A percentile compares a stretch with the other conserved stretches of the same genome.
phyloP scores from a whole-genome alignment of 2,329 filamentous ascomycete species.

The Cordyceps fumosorosea region DNA sequence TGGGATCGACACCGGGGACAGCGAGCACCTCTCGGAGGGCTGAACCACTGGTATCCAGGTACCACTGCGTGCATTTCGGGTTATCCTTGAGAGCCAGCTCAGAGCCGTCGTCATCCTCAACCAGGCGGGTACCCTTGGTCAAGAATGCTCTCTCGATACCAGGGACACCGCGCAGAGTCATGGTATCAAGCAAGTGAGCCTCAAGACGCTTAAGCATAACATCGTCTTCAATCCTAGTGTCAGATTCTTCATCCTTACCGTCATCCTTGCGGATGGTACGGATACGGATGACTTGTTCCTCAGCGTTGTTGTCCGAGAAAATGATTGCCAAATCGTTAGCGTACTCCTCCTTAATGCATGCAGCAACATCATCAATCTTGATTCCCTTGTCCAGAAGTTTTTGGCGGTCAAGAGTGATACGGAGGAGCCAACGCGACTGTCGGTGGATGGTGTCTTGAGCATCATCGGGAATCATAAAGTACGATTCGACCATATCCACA shows the following conservation, averaged over 20 bases:
- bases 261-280: slow-evolving; percentile 67
- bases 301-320: slow-evolving; percentile 96
- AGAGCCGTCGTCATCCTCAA: slow-evolving; percentile 62
- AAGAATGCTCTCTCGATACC: slow-evolving; percentile 91
- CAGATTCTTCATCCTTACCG: slow-evolving; percentile 63
- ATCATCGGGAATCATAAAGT: slow-evolving; percentile 89
- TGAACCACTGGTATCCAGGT: slow-evolving; percentile 89
- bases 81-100: slow-evolving; percentile 69
- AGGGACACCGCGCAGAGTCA: slow-evolving; percentile 83
- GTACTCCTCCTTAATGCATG: slow-evolving; percentile 84
- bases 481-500: slow-evolving; percentile 90
- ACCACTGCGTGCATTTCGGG: slow-evolving; percentile 80
- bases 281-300: slow-evolving; percentile 89
- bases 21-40: slow-evolving; percentile 76
- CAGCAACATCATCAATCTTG: slow-evolving; percentile 83
- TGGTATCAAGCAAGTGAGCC: slow-evolving; percentile 81
- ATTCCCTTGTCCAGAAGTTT: slow-evolving; percentile 94
- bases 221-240: slow-evolving; percentile 68
- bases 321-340: slow-evolving; percentile 80
- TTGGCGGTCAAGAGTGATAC: slow-evolving; percentile 86
- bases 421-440: slow-evolving; percentile 92
- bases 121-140: slow-evolving; percentile 67
- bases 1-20: slow-evolving; percentile 81
- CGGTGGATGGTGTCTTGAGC: slow-evolving; percentile 52
- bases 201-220: slow-evolving; percentile 89